Base-by-base conservation (phyloP, 176 grass and related monocot genomes). In the Oryza australiensis region DNA sequence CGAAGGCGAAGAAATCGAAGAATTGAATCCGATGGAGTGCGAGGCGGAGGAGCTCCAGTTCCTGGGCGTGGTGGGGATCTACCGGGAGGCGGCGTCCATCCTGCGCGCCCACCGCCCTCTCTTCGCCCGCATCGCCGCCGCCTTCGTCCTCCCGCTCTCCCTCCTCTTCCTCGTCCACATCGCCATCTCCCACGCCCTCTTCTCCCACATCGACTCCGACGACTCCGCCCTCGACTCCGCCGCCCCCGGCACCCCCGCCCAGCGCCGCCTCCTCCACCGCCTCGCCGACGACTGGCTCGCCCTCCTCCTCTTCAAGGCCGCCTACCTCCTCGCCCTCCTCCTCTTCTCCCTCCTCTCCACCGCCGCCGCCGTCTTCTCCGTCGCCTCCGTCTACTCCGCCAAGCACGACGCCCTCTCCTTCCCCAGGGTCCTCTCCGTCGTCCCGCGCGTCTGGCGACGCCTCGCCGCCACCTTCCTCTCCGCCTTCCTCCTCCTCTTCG, bases 31-130 rank as follows among this genome's bases (percentile, higher is more conserved):
- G 43, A 89, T 89, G 83, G 83, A 89, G 68, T 89, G 91, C 85
- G 91, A 97, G 87, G 80, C 91, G 2, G 91, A 97, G 78, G 88
- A 98, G 92, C 90, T 98, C 33, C 96, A 95, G 77, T 98, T 98
- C 90, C 76, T 98, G 20, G 89, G 90, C 11, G 13, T 86, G 1
- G 2, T 66, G 0, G 96, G 86, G 26, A 86, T 95, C 80, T 95
- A 75, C 89, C 59, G 67, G 10, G 87, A 89, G 68, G 68, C 93
- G 7, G 20, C 26, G 2, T 43, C 79, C 32, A 67, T 98, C 75
- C 91, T 98, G 0, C 62, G 57, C 5, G 78, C 72, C 11, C 87
- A 94, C 90, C 90, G 86, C 28, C 51, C 73, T 1, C 92, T 98
- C 67, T 98, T 95, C 87, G 62, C 85, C 3, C 85, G 88, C 70